Evolutionary conservation across 2,329 filamentous ascomycete species (phyloP).

Genomic region (Aureobasidium zeae): DNA sequence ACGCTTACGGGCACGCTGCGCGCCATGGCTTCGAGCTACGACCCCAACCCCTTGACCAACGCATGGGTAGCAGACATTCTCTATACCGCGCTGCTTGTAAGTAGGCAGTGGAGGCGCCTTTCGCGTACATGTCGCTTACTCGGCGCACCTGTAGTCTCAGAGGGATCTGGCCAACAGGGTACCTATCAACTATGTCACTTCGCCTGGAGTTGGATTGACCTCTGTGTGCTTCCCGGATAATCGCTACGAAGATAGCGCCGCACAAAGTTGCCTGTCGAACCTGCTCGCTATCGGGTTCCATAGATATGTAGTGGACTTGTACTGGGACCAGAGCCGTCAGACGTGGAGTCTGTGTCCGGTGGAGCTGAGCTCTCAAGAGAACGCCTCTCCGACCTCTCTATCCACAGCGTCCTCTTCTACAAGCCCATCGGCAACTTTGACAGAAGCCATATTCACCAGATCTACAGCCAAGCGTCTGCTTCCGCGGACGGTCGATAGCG

Average conservation of each 20-base stretch:
- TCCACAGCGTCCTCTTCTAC: constrained; percentile 15
- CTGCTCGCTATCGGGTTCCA: constrained; percentile 51
- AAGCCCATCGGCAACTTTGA: constrained; percentile 5
- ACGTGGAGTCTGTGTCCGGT: constrained; percentile 55
- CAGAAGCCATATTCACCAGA: background rate
- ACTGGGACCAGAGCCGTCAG: constrained; percentile 49
- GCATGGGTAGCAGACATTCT: constrained; percentile 18
- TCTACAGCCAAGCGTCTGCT: background rate
- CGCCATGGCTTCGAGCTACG: constrained; percentile 19
- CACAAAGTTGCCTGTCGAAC: constrained; percentile 52
- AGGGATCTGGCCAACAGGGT: constrained; percentile 51
- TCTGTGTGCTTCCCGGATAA: constrained; percentile 50
- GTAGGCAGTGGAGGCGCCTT: constrained; percentile 6
- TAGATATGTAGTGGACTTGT: constrained; percentile 51
- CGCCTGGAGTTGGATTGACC: constrained; percentile 47
- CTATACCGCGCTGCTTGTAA: constrained; percentile 25
- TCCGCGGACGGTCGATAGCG: background rate
- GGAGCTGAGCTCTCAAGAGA: constrained; percentile 29
- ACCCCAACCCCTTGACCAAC: constrained; percentile 23
- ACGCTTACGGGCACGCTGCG: background rate
- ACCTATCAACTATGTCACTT: constrained; percentile 54
- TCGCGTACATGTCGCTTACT: constrained; percentile 5
- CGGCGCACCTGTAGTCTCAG: constrained; percentile 42
- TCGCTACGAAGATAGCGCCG: constrained; percentile 44
- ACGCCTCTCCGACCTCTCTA: constrained; percentile 12